phyloP scores from a whole-genome alignment of 768 basidiomycete genomes.

The Terana coerulea region DNA sequence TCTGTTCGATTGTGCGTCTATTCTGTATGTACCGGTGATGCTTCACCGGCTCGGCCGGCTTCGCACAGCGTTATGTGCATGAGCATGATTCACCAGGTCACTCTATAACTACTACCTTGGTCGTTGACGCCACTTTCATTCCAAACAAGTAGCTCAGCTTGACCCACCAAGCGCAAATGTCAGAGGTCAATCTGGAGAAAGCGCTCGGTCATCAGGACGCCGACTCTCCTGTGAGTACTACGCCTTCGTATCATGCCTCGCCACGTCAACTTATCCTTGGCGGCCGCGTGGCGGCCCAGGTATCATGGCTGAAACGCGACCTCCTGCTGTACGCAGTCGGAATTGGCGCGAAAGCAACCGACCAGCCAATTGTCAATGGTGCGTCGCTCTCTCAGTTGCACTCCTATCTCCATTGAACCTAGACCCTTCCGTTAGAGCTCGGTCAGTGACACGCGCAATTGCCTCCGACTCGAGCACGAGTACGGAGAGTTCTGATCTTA shows the following conservation, averaged over 20 bases:
- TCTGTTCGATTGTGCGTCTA: too few species aligned
- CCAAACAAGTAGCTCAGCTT: not conserved
- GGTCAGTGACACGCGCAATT: slow-evolving; percentile 30
- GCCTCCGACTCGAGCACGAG: slow-evolving; percentile 23
- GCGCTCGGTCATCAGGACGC: slow-evolving; percentile 57
- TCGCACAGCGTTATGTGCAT: not conserved
- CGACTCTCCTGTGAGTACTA: slow-evolving; percentile 48
- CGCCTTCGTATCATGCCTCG: not conserved
- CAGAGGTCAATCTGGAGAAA: slow-evolving; percentile 52
- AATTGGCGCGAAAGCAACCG: slow-evolving; percentile 76
- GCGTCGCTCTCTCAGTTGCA: slow-evolving; percentile 14
- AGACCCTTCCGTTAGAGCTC: slow-evolving; percentile 38
- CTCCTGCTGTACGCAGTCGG: slow-evolving; percentile 75
- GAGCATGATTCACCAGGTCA: not conserved
- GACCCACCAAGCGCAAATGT: slow-evolving; percentile 31
- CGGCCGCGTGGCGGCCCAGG: slow-evolving; percentile 52
- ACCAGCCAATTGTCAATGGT: slow-evolving; percentile 73
- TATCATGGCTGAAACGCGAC: slow-evolving; percentile 83
- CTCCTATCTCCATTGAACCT: not conserved
- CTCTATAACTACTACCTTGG: too few species aligned
- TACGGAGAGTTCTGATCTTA: slow-evolving; percentile 6
- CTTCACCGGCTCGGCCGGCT: not conserved
- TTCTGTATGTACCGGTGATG: too few species aligned
- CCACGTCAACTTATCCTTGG: too few species aligned
- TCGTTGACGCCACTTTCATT: too few species aligned